Evolutionary conservation across 2,329 filamentous ascomycete species (phyloP), one percentile per base, ranked within the genome.

Genomic region (Penicillium frequentans): DNA sequence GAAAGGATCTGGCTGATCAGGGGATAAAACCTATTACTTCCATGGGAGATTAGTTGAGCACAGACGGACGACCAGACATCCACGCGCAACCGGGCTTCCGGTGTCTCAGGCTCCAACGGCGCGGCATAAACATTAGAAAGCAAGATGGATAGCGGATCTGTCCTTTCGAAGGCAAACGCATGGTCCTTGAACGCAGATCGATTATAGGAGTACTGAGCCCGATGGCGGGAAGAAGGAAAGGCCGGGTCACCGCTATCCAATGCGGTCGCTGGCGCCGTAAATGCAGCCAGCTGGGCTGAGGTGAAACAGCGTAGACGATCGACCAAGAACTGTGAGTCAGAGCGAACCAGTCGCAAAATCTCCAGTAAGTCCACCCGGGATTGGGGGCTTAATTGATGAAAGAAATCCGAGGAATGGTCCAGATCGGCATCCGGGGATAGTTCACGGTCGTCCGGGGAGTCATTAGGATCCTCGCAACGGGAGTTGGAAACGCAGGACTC

Each of bases 111-210:
- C 27, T 90, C 90, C 59, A 90, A 85, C 19, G 90, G 93, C 70
- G 92, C 91, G 74, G 91, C 90, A 81, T 96, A 96, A 72, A 91
- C 89, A 64, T 91, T 93, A 77, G 95, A 90, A 60, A 96, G 85
- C 63, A 97, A 83, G 56, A 90, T 88, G 60, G 91, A 92, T 49
- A 97, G 80, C 10, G 92, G 89, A 72, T 96, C 91, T 70, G 93
- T 90, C 67, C 93, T 84, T 75, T 96, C 91, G 72, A 97, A 96
- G 51, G 90, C 93, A 67, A 96, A 81, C 60, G 95, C 85, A 68
- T 90, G 87, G 73, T 96, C 91, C 67, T 96, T 88, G 58, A 90
- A 86, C 62, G 82, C 79, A 64, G 81, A 77, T 55, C 58, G 63
- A 54, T 45, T 64, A 52, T 64, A 54, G 35, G 60, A 56, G 58